Evolutionary conservation across 495 filamentous ascomycete species (phyloP).

Genomic region (Penicillium ochrochloron): DNA sequence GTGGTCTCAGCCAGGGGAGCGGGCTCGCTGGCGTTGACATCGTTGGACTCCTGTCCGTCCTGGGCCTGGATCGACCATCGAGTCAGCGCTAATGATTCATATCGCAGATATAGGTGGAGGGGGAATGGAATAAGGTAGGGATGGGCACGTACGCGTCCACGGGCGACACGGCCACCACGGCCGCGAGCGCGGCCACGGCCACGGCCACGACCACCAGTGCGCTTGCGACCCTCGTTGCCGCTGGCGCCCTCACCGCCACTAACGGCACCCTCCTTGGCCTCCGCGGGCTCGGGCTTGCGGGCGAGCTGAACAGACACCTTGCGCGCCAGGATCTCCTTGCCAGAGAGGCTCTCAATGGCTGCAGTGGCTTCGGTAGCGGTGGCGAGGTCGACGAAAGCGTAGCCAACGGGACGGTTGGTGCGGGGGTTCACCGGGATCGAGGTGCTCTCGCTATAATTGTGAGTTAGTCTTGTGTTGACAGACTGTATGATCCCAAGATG

Average conservation of each 20-base stretch:
- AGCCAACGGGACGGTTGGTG: constrained; percentile 96
- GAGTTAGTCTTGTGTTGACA: constrained; percentile 21
- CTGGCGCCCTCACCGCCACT: constrained; percentile 69
- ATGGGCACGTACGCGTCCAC: constrained; percentile 73
- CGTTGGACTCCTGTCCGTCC: constrained; percentile 41
- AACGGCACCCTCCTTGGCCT: constrained; percentile 73
- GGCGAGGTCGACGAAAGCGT: constrained; percentile 97
- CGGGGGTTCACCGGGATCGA: constrained; percentile 99
- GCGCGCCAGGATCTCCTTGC: constrained; percentile 94
- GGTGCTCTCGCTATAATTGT: constrained; percentile 79
- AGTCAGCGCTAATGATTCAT: neutral
- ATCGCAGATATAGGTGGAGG: neutral
- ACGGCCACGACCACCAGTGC: constrained; percentile 75
- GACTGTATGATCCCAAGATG: constrained; percentile 7
- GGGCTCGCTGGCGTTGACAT: constrained; percentile 58
- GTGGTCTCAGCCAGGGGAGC: constrained; percentile 62
- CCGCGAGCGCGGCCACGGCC: constrained; percentile 77
- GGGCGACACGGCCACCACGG: constrained; percentile 62
- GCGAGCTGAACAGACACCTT: constrained; percentile 99
- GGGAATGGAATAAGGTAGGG: neutral
- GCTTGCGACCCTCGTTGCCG: constrained; percentile 77
- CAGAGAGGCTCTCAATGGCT: constrained; percentile 91
- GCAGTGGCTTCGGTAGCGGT: constrained; percentile 92
- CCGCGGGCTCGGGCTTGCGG: constrained; percentile 89
- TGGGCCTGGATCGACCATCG: constrained; percentile 22